phyloP scores from a whole-genome alignment of 306 rosid genomes.

The Malus fusca region DNA sequence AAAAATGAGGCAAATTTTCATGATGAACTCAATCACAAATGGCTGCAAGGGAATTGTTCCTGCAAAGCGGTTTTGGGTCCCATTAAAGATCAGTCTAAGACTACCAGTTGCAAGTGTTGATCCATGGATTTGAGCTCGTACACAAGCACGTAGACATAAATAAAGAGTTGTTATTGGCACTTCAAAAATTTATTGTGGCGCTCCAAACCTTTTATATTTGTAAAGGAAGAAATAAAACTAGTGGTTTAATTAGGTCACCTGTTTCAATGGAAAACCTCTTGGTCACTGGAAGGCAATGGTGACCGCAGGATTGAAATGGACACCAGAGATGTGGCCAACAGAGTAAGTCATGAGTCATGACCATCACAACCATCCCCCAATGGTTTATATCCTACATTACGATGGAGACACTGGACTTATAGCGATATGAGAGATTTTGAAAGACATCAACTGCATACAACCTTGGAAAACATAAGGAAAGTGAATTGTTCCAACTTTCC shows the following conservation, averaged over 20 bases:
- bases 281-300: constrained; percentile 48
- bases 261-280: constrained; percentile 48
- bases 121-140: constrained; percentile 53
- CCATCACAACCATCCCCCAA: constrained; percentile 70
- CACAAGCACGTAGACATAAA: constrained; percentile 56
- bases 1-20: constrained; percentile 74
- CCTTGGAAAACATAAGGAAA: no score
- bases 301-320: constrained; percentile 44
- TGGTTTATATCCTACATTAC: no score
- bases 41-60: constrained; percentile 57
- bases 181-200: no score
- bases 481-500: no score
- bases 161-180: not conserved
- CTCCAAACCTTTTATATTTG: not conserved
- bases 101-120: constrained; percentile 72
- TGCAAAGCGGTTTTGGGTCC: constrained; percentile 30
- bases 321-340: constrained; percentile 80
- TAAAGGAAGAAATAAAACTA: not conserved
- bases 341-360: constrained; percentile 49
- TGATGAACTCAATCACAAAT: constrained; percentile 63
- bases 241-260: constrained; percentile 37
- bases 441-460: no score
- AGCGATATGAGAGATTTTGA: no score
- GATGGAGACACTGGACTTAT: no score
- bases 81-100: constrained; percentile 44